phyloP scores from a whole-genome alignment of 306 rosid genomes.

The Pyrus communis region DNA sequence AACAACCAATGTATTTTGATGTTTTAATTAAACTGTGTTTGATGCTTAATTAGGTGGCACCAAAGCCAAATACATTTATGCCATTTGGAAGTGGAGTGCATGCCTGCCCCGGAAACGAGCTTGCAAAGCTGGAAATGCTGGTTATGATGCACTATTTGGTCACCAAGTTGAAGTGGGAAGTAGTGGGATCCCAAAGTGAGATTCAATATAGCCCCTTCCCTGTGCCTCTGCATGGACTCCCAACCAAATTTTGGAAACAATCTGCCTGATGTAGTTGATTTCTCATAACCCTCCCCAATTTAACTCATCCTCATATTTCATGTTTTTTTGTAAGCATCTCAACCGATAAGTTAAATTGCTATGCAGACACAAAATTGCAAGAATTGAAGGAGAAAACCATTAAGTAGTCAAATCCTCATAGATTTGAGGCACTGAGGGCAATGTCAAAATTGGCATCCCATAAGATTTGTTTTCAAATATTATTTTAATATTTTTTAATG shows the following conservation, averaged over 20 bases:
- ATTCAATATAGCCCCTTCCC: conserved; percentile 83
- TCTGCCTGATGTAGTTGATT: conserved; percentile 29
- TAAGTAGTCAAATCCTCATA: background rate
- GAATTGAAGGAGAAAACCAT: background rate
- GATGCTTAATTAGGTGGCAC: conserved; percentile 42
- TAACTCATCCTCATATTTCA: background rate
- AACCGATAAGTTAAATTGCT: background rate
- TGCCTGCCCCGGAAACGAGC: conserved; percentile 94
- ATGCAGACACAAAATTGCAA: background rate
- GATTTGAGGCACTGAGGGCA: background rate
- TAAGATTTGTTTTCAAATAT: no score
- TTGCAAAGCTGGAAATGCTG: conserved; percentile 80
- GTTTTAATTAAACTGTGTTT: background rate
- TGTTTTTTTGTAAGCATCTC: background rate
- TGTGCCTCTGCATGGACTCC: conserved; percentile 73
- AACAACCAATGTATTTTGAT: background rate
- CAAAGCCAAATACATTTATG: conserved; percentile 84
- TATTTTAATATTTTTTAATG: background rate
- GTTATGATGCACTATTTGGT: conserved; percentile 81
- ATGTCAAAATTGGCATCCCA: background rate
- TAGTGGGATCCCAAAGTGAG: conserved; percentile 57
- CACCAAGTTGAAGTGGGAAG: conserved; percentile 85
- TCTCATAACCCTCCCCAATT: conserved; percentile 16
- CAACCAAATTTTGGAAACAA: conserved; percentile 65
- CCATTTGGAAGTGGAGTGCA: conserved; percentile 94